phyloP scores from a whole-genome alignment of 352 stramenopile genomes.

The Vaucheria bursata region DNA sequence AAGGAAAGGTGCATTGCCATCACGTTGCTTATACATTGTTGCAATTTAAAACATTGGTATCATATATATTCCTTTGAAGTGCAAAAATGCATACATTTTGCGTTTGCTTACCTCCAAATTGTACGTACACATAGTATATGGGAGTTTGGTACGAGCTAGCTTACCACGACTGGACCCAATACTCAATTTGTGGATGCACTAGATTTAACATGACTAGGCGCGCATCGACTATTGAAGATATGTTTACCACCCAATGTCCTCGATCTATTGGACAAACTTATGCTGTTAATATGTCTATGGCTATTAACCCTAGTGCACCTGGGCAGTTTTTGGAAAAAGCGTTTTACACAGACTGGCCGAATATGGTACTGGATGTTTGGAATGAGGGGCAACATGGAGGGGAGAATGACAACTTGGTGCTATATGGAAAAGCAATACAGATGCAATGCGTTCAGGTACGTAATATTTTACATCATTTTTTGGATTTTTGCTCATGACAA shows the following conservation, averaged over 20 bases:
- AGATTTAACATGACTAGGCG: slow-evolving; percentile 44
- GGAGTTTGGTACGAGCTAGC: slow-evolving; percentile 42
- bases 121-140: slow-evolving; percentile 40
- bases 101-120: too few species aligned
- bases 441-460: slow-evolving; percentile 34
- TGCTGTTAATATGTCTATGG: slow-evolving; percentile 35
- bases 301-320: slow-evolving; percentile 12
- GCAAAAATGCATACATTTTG: too few species aligned
- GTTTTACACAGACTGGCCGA: neutral
- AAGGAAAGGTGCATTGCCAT: too few species aligned
- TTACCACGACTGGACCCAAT: slow-evolving; percentile 44
- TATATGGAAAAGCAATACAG: slow-evolving; percentile 32
- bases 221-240: slow-evolving; percentile 23
- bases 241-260: slow-evolving; percentile 38
- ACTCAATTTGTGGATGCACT: slow-evolving; percentile 37
- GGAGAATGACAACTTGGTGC: neutral
- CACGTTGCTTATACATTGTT: too few species aligned
- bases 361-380: neutral
- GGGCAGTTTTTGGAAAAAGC: slow-evolving; percentile 35
- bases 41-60: too few species aligned
- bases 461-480: too few species aligned
- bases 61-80: too few species aligned
- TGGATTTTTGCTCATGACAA: too few species aligned
- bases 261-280: slow-evolving; percentile 24
- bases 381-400: neutral